These are phyloP conservation scores for Cladobotryum mycophilum DNA, from an alignment of 2,329 filamentous ascomycete species.

Conservation along the genomic window DNA sequence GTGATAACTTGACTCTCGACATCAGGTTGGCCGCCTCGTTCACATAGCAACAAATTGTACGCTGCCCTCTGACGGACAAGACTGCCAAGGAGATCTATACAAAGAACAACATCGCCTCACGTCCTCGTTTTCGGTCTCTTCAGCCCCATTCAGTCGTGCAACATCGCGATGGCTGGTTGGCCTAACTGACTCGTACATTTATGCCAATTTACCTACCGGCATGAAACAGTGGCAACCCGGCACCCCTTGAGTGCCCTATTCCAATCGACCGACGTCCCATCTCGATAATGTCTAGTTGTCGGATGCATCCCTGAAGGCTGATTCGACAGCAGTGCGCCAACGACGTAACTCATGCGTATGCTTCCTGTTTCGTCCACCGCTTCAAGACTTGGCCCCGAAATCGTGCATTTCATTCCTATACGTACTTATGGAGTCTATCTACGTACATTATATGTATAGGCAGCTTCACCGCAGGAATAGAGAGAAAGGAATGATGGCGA, in stretches of 20 bases:
- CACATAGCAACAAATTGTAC: too few relatives aligned
- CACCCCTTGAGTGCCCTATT: not conserved
- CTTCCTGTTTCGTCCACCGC: not conserved
- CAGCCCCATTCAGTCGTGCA: not conserved
- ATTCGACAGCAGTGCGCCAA: constrained; percentile 4
- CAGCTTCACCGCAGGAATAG: constrained; percentile 3
- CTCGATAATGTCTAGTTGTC: constrained; percentile 5
- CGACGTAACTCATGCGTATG: not conserved
- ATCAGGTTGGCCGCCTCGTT: too few relatives aligned
- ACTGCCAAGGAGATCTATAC: too few relatives aligned
- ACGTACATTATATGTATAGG: not conserved
- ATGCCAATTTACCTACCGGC: not conserved
- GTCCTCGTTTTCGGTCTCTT: too few relatives aligned
- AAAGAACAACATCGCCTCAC: too few relatives aligned
- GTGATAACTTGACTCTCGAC: too few relatives aligned
- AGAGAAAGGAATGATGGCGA: not conserved
- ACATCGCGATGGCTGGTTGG: not conserved
- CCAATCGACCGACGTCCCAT: not conserved
- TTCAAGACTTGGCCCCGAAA: not conserved
- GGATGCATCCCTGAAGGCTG: constrained; percentile 2
- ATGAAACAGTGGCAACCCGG: not conserved
- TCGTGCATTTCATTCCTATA: too few relatives aligned
- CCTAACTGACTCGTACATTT: not conserved
- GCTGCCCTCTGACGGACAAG: too few relatives aligned
- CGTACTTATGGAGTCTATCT: too few relatives aligned